A percentile compares a stretch with the other conserved stretches of the same genome.
phyloP scores from a whole-genome alignment of 1,139 yeast genomes.

The Hansenula lynferdii region DNA sequence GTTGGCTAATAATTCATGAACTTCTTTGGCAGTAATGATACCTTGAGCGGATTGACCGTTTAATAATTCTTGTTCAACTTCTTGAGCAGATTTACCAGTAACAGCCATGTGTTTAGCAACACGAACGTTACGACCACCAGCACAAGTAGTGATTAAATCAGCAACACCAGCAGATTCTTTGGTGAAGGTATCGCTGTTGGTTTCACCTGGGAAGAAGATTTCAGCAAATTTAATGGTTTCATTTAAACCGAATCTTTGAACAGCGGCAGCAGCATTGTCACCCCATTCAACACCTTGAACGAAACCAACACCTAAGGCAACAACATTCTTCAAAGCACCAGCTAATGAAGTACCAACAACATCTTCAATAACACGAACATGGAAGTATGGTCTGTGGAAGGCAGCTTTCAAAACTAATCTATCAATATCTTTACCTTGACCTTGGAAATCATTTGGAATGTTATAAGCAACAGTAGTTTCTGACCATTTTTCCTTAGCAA shows the following conservation, averaged over 20 bases:
- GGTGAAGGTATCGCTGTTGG: constrained; percentile 55
- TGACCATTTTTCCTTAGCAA: constrained; percentile 82
- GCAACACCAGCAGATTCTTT: constrained; percentile 91
- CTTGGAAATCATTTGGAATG: constrained; percentile 60
- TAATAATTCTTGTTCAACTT: constrained; percentile 69
- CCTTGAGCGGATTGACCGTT: constrained; percentile 93
- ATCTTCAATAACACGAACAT: constrained; percentile 75
- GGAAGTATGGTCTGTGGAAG: constrained; percentile 90
- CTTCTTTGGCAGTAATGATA: constrained; percentile 76
- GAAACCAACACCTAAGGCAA: constrained; percentile 86
- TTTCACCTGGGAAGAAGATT: constrained; percentile 46
- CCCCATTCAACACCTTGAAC: constrained; percentile 95
- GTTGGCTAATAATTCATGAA: constrained; percentile 63
- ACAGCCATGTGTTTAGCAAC: constrained; percentile 73
- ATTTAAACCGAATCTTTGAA: constrained; percentile 81
- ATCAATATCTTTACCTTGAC: constrained; percentile 65
- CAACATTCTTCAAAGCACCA: constrained; percentile 86
- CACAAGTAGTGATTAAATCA: constrained; percentile 85
- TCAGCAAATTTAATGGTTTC: constrained; percentile 79
- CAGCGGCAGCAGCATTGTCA: constrained; percentile 88
- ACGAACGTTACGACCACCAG: constrained; percentile 86
- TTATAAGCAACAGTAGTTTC: constrained; percentile 87
- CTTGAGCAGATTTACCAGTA: constrained; percentile 62
- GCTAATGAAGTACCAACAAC: constrained; percentile 86
- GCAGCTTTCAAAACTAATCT: constrained; percentile 54